These are phyloP conservation scores for Coemansia sp. DNA, from an alignment of 371 early-diverging fungal genomes.

Conservation along the genomic window DNA sequence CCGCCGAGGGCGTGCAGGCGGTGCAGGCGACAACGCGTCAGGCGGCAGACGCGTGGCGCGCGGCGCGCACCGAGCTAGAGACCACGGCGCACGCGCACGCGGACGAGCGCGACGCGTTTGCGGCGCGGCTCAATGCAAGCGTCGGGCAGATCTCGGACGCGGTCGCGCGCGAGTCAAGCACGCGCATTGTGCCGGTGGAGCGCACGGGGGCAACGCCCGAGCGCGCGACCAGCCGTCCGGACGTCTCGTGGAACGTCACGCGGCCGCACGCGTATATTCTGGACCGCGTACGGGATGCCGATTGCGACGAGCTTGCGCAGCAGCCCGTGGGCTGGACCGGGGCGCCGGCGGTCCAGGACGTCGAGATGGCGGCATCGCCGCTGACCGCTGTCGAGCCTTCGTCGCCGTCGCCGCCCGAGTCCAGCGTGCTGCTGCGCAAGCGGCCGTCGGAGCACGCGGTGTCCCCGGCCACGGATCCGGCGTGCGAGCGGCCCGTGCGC, in stretches of 20 bases:
- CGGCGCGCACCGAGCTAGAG: conserved; percentile 12
- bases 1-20: not conserved
- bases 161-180: not conserved
- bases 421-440: conserved; percentile 16
- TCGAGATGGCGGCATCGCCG: conserved; percentile 3
- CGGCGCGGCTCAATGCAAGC: not conserved
- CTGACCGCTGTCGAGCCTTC: not conserved
- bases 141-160: conserved; percentile 6
- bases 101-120: conserved; percentile 3
- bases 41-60: conserved; percentile 7
- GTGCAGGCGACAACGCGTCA: not conserved
- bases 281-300: not conserved
- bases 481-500: conserved; percentile 14
- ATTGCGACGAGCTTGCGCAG: not conserved
- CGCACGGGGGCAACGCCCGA: conserved; percentile 14
- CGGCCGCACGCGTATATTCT: conserved; percentile 26
- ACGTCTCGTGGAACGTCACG: conserved; percentile 27
- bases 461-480: conserved; percentile 3
- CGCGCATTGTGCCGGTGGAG: conserved; percentile 5
- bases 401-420: not conserved
- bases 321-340: conserved; percentile 19
- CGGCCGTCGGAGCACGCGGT: conserved; percentile 18
- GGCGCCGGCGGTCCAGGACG: not conserved
- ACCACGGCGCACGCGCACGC: conserved; percentile 14
- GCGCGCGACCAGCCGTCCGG: not conserved